These are phyloP conservation scores for Withania somnifera DNA, from an alignment of 305 asterid genomes.

Conservation along the genomic window DNA sequence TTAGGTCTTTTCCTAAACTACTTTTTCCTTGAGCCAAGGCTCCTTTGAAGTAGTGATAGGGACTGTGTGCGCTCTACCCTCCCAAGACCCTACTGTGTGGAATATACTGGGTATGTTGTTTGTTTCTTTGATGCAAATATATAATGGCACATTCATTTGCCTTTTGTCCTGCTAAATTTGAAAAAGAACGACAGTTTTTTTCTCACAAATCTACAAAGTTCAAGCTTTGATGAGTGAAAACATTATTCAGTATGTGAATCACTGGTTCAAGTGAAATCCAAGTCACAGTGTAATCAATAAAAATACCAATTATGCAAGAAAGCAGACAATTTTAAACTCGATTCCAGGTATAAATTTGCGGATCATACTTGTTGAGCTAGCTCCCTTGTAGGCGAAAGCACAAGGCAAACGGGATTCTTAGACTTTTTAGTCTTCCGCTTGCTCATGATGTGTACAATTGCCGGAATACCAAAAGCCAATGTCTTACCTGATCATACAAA, in stretches of 20 bases:
- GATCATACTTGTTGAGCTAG: slow-evolving; percentile 86
- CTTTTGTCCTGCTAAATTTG: background rate
- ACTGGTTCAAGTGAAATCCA: background rate
- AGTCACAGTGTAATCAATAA: background rate
- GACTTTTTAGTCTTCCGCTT: slow-evolving; percentile 33
- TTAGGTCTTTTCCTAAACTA: too few species aligned
- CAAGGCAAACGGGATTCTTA: slow-evolving; percentile 71
- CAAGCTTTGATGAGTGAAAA: background rate
- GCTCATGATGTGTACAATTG: slow-evolving; percentile 56
- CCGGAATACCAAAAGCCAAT: slow-evolving; percentile 94
- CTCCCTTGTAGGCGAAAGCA: slow-evolving; percentile 92
- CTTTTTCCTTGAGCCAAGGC: too few species aligned
- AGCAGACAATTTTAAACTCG: background rate
- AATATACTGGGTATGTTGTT: too few species aligned
- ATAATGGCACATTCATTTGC: background rate
- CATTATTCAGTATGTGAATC: background rate
- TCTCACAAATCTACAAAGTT: background rate
- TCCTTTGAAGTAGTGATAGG: too few species aligned
- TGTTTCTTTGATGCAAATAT: too few species aligned
- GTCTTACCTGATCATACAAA: slow-evolving; percentile 63
- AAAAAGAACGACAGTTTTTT: background rate
- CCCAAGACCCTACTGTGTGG: too few species aligned
- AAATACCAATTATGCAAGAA: background rate
- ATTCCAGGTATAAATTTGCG: background rate
- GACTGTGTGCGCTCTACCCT: too few species aligned